Evolutionary conservation across 176 grass and related monocot species (phyloP), one percentile per base, ranked within the genome.

Genomic region (Themeda triandra): DNA sequence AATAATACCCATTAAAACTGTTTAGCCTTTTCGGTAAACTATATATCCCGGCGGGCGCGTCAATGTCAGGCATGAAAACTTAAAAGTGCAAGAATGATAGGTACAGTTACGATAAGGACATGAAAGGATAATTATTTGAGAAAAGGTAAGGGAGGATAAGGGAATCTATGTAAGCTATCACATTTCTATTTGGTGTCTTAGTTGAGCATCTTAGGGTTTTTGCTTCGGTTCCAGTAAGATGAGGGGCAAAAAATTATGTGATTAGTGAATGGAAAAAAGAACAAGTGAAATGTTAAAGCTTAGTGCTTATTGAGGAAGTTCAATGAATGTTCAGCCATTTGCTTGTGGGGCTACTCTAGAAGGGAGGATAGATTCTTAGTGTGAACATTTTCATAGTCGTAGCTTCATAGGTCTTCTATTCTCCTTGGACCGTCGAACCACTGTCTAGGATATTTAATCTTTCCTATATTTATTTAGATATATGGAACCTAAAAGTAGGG

Each of bases 161-260:
- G 84, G 87, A 92, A 90, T 78, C 87, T 92, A 29, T 77, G 51
- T 84, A 88, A 80, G 77, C 82, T 88, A n/a, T 88, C 65, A 53
- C 82, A 58, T 75, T 86, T 90, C 10, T 84, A 75, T 63, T 27
- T 3, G 66, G 77, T 86, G 73, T 36, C 53, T 63, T 81, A 32
- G 71, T 65, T 87, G 72, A 67, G 76, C 79, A 89, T 88, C 62
- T 88, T 83, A 31, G 60, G 44, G 9, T 51, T 87, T 80, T 78
- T 83, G 18, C 18, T 87, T 83, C 63, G 29, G 8, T 73, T 79
- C 82, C 71, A 71, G 32, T 85, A 77, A 48, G 32, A 85, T 71
- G 36, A 77, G 53, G 80, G 31, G 9, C 67, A 66, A 80, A 78
- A 90, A 86, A 66, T 73, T 86, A 77, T 89, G 80, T 21, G 59